A percentile compares a stretch with the other conserved stretches of the same genome.
Evolutionary conservation across 2,329 filamentous ascomycete species (phyloP).

Genomic region (Penicillium psychrosexuale): DNA sequence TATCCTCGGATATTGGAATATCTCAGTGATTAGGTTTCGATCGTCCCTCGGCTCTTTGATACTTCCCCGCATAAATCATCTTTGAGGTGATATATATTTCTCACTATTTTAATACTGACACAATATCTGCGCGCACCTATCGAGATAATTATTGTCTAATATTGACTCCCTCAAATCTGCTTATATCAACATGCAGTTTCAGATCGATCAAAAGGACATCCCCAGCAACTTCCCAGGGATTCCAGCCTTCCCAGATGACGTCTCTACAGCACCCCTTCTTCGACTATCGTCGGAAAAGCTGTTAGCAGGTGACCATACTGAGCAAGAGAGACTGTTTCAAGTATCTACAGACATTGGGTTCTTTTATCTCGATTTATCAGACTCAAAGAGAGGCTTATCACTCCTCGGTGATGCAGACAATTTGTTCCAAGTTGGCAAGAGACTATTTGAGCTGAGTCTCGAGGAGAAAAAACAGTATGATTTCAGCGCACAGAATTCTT

Average conservation of each 20-base stretch:
- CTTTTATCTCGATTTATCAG: slow-evolving; percentile 54
- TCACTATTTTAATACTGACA: not conserved
- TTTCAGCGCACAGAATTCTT: slow-evolving; percentile 49
- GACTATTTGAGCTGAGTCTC: slow-evolving; percentile 48
- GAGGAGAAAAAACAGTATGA: slow-evolving; percentile 57
- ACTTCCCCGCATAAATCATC: slow-evolving; percentile 22
- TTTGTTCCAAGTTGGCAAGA: slow-evolving; percentile 47
- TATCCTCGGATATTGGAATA: not conserved
- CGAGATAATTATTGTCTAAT: not conserved
- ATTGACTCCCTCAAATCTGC: not conserved
- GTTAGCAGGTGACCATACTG: slow-evolving; percentile 33
- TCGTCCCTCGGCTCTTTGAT: slow-evolving; percentile 12
- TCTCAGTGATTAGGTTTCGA: not conserved
- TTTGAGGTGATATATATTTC: not conserved
- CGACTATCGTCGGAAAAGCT: slow-evolving; percentile 42
- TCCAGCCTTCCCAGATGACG: slow-evolving; percentile 43
- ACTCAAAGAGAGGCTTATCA: slow-evolving; percentile 34
- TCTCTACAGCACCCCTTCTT: slow-evolving; percentile 46
- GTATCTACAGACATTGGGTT: slow-evolving; percentile 53
- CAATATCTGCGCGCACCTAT: not conserved
- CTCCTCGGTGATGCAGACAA: slow-evolving; percentile 45
- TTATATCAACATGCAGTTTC: slow-evolving; percentile 3
- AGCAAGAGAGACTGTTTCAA: slow-evolving; percentile 36
- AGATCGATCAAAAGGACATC: not conserved
- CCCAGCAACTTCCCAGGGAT: slow-evolving; percentile 26